A percentile compares a stretch with the other conserved stretches of the same genome.
Evolutionary conservation across 306 rosid genomes (phyloP).

Genomic region (Malus fusca): DNA sequence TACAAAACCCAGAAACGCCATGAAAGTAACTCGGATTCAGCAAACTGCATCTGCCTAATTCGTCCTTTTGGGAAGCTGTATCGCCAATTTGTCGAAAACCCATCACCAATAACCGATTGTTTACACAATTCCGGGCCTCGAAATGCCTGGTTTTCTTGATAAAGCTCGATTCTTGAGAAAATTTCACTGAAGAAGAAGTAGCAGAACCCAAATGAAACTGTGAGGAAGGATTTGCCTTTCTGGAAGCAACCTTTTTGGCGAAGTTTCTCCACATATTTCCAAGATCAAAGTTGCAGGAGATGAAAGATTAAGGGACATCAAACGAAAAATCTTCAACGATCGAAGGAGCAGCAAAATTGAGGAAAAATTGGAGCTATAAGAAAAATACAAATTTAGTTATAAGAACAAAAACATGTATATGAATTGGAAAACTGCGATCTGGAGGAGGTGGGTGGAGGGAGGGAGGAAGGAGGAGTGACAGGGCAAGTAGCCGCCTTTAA

Average conservation of each 20-base stretch:
- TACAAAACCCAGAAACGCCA: conserved; percentile 16
- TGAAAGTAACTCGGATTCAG: conserved; percentile 14
- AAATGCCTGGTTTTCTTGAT: conserved; percentile 17
- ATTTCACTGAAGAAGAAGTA: conserved; percentile 16
- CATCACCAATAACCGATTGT: not conserved
- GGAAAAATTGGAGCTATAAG: not conserved
- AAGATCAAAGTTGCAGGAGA: not conserved
- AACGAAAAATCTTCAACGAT: not conserved
- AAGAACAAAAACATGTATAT: not conserved
- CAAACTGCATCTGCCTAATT: conserved; percentile 27
- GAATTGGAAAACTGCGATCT: not conserved
- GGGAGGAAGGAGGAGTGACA: not conserved
- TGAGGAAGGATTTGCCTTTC: conserved; percentile 18
- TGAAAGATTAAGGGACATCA: conserved; percentile 5
- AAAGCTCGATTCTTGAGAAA: conserved; percentile 12
- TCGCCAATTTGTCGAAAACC: conserved; percentile 16
- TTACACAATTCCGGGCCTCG: conserved; percentile 2
- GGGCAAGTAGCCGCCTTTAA: conserved; percentile 46
- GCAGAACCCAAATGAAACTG: not conserved
- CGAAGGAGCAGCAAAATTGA: not conserved
- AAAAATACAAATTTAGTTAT: not conserved
- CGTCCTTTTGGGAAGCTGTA: conserved; percentile 9
- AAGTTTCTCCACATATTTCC: conserved; percentile 56
- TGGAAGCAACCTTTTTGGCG: conserved; percentile 42
- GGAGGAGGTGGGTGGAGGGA: not conserved